A percentile compares a stretch with the other conserved stretches of the same genome.
Conservation (phyloP, 306 rosid genomes). For the Leucaena leucocephala region DNA sequence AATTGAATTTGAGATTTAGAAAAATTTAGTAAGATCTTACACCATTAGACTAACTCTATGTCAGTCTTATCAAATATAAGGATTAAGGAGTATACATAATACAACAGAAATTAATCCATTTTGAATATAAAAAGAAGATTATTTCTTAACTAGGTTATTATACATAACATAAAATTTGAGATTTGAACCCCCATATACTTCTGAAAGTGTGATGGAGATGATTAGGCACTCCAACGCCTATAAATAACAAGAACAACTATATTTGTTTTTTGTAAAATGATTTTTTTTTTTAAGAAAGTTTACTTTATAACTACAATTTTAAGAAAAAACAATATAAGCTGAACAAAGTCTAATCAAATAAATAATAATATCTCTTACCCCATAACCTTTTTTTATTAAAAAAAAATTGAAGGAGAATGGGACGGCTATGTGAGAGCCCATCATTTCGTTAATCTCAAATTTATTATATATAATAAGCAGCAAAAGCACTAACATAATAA, state of each 20-base stretch:
- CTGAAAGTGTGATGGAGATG: background rate
- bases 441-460: constrained; percentile 21
- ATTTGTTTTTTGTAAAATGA: too few relatives aligned
- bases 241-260: background rate
- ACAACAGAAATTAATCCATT: too few relatives aligned
- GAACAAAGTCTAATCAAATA: background rate
- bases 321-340: background rate
- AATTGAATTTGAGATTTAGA: too few relatives aligned
- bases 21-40: too few relatives aligned
- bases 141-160: too few relatives aligned
- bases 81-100: too few relatives aligned
- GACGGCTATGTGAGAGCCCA: background rate
- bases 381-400: too few relatives aligned
- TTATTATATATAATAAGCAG: constrained; percentile 9
- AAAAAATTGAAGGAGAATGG: background rate
- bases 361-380: background rate
- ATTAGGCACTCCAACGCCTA: background rate
- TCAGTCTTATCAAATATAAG: too few relatives aligned
- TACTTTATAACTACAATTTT: background rate
- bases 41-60: too few relatives aligned
- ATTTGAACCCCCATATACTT: too few relatives aligned
- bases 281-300: background rate
- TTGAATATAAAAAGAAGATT: too few relatives aligned
- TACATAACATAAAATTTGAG: too few relatives aligned
- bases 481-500: constrained; percentile 33